A percentile compares a stretch with the other conserved stretches of the same genome.
Evolutionary conservation across 176 grass and related monocot genomes (phyloP).

Genomic region (Phragmites australis): DNA sequence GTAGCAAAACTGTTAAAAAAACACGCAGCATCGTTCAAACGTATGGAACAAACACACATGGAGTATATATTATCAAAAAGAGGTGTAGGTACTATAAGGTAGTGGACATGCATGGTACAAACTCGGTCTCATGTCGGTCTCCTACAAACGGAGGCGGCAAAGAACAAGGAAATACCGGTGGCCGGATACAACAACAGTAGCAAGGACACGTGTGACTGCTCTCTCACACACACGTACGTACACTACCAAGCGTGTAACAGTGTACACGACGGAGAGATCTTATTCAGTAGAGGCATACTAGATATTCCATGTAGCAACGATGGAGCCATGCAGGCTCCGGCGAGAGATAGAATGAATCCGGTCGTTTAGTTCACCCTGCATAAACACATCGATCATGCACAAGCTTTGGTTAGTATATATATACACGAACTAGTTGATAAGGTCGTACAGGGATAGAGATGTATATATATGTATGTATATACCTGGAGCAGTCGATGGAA

Average conservation of each 20-base stretch:
- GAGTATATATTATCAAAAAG: too few species aligned
- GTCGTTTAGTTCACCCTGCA: background rate
- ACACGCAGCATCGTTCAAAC: too few species aligned
- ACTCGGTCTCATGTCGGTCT: too few species aligned
- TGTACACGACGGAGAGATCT: background rate
- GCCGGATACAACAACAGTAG: background rate
- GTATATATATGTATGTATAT: background rate
- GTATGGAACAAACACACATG: too few species aligned
- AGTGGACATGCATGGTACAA: too few species aligned
- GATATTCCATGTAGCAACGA: too few species aligned
- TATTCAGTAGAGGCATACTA: background rate
- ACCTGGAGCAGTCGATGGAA: conserved; percentile 45
- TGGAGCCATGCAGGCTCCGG: background rate
- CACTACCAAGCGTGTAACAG: background rate
- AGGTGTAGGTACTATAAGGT: too few species aligned
- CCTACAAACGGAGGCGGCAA: too few species aligned
- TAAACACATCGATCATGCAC: background rate
- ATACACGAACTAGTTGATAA: too few species aligned
- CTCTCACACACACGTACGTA: background rate
- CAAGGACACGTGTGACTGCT: background rate
- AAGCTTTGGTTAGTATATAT: background rate
- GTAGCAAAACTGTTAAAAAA: too few species aligned
- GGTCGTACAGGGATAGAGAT: too few species aligned
- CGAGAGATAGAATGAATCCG: background rate
- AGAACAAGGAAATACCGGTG: too few species aligned